A percentile compares a stretch with the other conserved stretches of the same genome.
Conservation (phyloP, 2,329 filamentous ascomycete species). For the Aspergillus melleus region DNA sequence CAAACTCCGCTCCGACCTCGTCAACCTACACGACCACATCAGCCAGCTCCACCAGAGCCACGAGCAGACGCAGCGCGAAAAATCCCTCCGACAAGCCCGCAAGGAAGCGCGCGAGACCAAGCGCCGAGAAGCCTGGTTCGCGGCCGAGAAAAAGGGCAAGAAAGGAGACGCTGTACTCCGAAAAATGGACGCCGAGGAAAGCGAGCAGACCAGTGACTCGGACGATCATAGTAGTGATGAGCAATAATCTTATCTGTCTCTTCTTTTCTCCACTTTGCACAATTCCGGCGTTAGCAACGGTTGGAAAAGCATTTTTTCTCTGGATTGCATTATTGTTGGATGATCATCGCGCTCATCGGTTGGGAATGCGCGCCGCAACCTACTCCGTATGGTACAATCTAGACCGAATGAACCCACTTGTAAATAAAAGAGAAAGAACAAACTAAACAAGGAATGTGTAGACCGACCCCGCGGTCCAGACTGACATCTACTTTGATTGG, state of each 20-base stretch:
- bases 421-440: not conserved
- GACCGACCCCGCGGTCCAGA: not conserved
- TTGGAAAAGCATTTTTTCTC: not conserved
- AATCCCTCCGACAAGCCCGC: conserved; percentile 35
- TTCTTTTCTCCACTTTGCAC: not conserved
- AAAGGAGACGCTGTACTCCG: conserved; percentile 43
- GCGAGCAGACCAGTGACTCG: conserved; percentile 32
- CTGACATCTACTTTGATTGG: not conserved
- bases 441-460: not conserved
- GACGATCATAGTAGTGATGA: conserved; percentile 39
- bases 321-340: no score
- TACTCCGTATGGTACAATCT: not conserved
- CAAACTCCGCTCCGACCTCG: conserved; percentile 37
- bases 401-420: not conserved
- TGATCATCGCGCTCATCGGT: no score
- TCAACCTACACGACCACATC: conserved; percentile 38
- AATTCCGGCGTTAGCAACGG: not conserved
- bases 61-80: conserved; percentile 33
- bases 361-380: not conserved
- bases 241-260: not conserved
- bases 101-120: conserved; percentile 43
- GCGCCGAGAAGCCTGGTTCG: conserved; percentile 46
- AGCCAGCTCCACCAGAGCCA: conserved; percentile 42
- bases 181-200: conserved; percentile 40
- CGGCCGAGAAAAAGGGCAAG: conserved; percentile 44